Evolutionary conservation across 495 filamentous ascomycete genomes (phyloP).

Genomic region (Cladorrhinum samala): DNA sequence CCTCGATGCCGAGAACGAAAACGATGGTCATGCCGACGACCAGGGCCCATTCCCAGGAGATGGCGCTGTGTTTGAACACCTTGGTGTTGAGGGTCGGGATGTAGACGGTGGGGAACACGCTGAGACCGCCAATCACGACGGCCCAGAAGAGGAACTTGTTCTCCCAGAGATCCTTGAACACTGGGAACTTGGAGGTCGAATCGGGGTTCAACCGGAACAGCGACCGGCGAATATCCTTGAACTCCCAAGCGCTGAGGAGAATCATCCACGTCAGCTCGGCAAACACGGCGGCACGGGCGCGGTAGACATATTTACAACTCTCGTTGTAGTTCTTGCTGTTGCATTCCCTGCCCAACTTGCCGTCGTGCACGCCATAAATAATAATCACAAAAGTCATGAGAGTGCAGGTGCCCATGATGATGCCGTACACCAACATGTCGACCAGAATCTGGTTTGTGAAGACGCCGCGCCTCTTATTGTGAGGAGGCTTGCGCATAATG

Average conservation of each 20-base stretch:
- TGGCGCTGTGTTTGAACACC: slow-evolving; percentile 71
- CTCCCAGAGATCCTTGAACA: slow-evolving; percentile 60
- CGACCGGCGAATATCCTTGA: slow-evolving; percentile 62
- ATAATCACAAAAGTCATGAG: slow-evolving; percentile 64
- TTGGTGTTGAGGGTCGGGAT: slow-evolving; percentile 60
- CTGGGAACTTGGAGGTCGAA: slow-evolving; percentile 39
- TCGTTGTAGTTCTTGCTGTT: slow-evolving; percentile 49
- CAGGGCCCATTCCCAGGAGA: slow-evolving; percentile 68
- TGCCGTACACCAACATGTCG: slow-evolving; percentile 70
- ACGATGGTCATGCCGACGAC: slow-evolving; percentile 54
- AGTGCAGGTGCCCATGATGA: slow-evolving; percentile 60
- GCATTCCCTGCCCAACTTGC: slow-evolving; percentile 58
- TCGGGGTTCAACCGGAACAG: slow-evolving; percentile 63
- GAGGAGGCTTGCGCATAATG: slow-evolving; percentile 66
- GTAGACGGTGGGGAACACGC: slow-evolving; percentile 68
- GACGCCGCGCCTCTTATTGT: slow-evolving; percentile 58
- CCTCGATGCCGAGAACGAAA: slow-evolving; percentile 57
- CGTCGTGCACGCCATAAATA: slow-evolving; percentile 54
- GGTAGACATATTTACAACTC: slow-evolving; percentile 59
- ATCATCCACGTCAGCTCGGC: slow-evolving; percentile 69
- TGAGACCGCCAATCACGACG: slow-evolving; percentile 58
- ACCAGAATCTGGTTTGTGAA: slow-evolving; percentile 63
- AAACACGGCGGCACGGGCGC: slow-evolving; percentile 71
- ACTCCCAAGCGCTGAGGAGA: slow-evolving; percentile 69
- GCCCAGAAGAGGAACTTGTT: slow-evolving; percentile 74